Evolutionary conservation across 768 basidiomycete genomes (phyloP).

Genomic region (Termitomyces sp.): DNA sequence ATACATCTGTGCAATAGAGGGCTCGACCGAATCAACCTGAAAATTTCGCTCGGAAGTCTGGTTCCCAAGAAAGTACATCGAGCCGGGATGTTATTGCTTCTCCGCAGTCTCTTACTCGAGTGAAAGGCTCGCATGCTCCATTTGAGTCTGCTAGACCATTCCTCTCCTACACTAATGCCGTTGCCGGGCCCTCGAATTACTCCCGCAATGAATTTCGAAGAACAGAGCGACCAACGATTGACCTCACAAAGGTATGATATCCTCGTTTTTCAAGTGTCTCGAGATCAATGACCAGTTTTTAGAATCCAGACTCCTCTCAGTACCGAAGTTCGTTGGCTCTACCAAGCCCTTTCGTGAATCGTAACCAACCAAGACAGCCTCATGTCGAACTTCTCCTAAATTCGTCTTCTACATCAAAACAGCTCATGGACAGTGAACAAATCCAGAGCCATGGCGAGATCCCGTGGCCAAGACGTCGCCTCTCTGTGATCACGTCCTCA

Average conservation of each 20-base stretch:
- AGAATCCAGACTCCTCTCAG: neutral
- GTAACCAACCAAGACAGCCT: slow-evolving; percentile 12
- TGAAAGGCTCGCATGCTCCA: slow-evolving; percentile 3
- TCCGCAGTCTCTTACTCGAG: neutral
- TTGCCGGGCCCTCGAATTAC: slow-evolving; percentile 1
- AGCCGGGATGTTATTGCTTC: neutral
- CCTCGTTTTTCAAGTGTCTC: neutral
- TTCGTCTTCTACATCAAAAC: neutral
- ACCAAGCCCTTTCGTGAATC: slow-evolving; percentile 1
- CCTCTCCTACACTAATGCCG: slow-evolving; percentile 1
- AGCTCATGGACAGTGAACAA: slow-evolving; percentile 8
- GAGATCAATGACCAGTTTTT: neutral
- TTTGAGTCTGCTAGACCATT: neutral
- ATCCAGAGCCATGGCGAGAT: slow-evolving; percentile 1
- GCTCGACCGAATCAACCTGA: neutral
- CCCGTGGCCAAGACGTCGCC: slow-evolving; percentile 6
- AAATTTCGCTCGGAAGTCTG: slow-evolving; percentile 1
- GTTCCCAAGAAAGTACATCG: neutral
- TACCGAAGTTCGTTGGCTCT: neutral
- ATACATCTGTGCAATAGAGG: neutral
- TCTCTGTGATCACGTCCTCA: slow-evolving; percentile 11
- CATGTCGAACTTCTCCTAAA: neutral
- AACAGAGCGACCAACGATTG: neutral
- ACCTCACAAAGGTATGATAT: neutral
- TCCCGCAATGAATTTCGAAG: neutral